Base-by-base conservation (phyloP, 2,329 filamentous ascomycete genomes). In the Talaromyces sp. region DNA sequence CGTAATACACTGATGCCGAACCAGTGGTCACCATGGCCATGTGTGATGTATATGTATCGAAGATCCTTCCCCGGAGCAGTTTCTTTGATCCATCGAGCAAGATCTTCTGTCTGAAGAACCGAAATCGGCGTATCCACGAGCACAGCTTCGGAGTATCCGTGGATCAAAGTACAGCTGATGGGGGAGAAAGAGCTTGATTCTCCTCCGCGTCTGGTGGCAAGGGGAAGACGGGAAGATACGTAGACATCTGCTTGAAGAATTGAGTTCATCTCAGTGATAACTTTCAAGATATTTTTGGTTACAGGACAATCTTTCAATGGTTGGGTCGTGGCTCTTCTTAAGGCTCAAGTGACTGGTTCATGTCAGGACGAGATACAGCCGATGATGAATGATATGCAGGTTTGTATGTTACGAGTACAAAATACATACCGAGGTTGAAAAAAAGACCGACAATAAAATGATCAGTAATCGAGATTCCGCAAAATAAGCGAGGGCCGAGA, bases 21-120 rank as follows among this genome's bases (percentile, higher is more conserved):
- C 62, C 68, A 79, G 63, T 80, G 77, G 63, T 78, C 76, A 17
- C 69, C 75, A 55, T 79, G 76, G n/a, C 74, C 74, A 54, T 78
- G 76, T 0, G 76, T 79, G 56, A 77, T 73, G 64, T 77, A 78
- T 31, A 78, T 73, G 38, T 71, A 71, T 3, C 61, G 63, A 0
- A 79, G 65, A 3, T 65, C 66, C 19, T 68, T 69, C 19, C 58
- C 61, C 0, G 68, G 67, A 3, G 70, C 66, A 2, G 68, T 71
- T 0, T 59, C 60, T n/a, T 73, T 67, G 17, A 46, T 46, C 41
- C 41, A 46, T n/a, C 4, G 17, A 24, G 13, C 41, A 19, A 46
- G 17, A 14, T 46, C 41, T 46, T 46, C 41, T n/a, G 41, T 46
- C 10, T 46, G 41, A 3, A 14, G 13, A 9, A 24, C 11, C 4